These are phyloP conservation scores for Colletotrichum melonis DNA, from an alignment of 2,329 filamentous ascomycete genomes.

Conservation along the genomic window DNA sequence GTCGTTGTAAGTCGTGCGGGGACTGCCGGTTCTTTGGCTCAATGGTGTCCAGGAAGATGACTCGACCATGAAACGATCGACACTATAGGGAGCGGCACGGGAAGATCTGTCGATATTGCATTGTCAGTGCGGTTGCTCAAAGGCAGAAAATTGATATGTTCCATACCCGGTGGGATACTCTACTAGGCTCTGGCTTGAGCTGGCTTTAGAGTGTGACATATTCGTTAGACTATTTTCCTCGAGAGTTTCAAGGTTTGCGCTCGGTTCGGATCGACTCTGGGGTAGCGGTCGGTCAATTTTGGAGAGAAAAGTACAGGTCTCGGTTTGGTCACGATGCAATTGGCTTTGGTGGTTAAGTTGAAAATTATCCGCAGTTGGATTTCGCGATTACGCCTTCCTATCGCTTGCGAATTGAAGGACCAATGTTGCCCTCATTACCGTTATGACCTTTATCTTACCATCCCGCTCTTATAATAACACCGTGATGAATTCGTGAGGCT, in stretches of 20 bases:
- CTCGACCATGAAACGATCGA: conserved; percentile 24
- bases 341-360: background rate
- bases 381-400: too few species aligned
- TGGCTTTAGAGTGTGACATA: conserved; percentile 14
- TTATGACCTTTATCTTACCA: background rate
- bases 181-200: background rate
- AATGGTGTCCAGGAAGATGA: conserved; percentile 23
- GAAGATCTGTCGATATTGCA: conserved; percentile 3
- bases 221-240: background rate
- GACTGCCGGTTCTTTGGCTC: background rate
- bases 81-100: conserved; percentile 18
- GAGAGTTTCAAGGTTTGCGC: background rate
- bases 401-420: background rate
- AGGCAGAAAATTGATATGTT: background rate
- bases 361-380: background rate
- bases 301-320: too few species aligned
- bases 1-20: background rate
- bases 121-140: background rate
- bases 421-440: background rate
- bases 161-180: conserved; percentile 4
- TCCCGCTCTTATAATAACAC: background rate
- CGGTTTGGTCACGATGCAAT: background rate
- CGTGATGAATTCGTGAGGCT: background rate
- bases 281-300: background rate
- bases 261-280: background rate